These are phyloP conservation scores for Alternaria metachromatica DNA, from an alignment of 2,329 filamentous ascomycete species.

Conservation along the genomic window DNA sequence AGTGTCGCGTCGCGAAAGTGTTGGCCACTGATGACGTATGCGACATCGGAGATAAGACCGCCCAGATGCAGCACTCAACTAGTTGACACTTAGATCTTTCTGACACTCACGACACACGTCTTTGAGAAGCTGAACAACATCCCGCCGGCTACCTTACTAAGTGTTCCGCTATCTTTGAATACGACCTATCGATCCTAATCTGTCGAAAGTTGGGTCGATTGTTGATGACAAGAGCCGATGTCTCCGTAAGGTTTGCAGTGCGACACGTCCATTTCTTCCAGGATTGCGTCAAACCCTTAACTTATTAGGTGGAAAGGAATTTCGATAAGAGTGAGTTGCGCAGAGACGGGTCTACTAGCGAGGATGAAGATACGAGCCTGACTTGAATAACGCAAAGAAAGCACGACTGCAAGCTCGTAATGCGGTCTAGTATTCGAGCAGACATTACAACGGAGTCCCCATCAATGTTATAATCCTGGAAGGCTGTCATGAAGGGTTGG, in stretches of 20 bases:
- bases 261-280: neutral
- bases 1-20: slow-evolving; percentile 2
- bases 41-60: slow-evolving; percentile 7
- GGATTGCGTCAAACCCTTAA: neutral
- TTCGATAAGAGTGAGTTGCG: neutral
- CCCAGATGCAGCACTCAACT: neutral
- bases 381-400: neutral
- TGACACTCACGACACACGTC: neutral
- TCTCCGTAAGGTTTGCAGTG: neutral
- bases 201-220: neutral
- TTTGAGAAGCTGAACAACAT: neutral
- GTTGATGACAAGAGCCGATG: neutral
- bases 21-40: slow-evolving; percentile 11
- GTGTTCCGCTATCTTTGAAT: neutral
- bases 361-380: neutral
- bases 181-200: neutral
- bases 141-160: no score
- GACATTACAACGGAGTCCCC: neutral
- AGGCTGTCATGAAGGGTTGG: slow-evolving; percentile 78
- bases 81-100: neutral
- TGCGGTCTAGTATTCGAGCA: neutral
- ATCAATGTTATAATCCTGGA: slow-evolving; percentile 63
- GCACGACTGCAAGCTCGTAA: neutral
- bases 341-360: neutral
- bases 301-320: neutral